phyloP scores from a whole-genome alignment of 116 monocot genomes.

The Phalaenopsis hybrid region DNA sequence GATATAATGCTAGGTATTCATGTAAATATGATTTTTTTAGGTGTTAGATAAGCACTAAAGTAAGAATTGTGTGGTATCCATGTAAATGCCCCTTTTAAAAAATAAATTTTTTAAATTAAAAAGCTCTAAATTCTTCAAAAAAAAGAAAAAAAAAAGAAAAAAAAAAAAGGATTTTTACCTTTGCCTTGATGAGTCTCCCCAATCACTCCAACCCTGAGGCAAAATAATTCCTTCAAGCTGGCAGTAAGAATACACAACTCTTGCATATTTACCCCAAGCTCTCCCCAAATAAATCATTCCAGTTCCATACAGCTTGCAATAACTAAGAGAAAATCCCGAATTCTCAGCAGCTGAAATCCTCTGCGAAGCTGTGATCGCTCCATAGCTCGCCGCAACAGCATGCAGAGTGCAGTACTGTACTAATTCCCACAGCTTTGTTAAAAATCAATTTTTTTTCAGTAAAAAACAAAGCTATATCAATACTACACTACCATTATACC shows the following conservation, averaged over 20 bases:
- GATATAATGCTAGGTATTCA: no score
- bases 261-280: conserved; percentile 90
- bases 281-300: conserved; percentile 74
- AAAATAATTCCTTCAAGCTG: conserved; percentile 46
- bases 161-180: conserved; percentile 23
- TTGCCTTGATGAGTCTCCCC: conserved; percentile 80
- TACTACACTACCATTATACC: conserved; percentile 15
- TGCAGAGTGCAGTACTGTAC: conserved; percentile 66
- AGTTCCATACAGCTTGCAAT: conserved; percentile 52
- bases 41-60: not conserved
- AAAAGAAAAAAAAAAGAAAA: no score
- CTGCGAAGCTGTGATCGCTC: conserved; percentile 87
- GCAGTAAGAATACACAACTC: conserved; percentile 65
- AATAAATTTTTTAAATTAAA: no score
- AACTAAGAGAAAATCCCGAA: conserved; percentile 70
- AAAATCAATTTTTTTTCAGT: not conserved
- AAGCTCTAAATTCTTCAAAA: not conserved
- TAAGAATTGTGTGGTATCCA: not conserved
- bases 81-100: no score
- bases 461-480: not conserved
- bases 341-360: conserved; percentile 55
- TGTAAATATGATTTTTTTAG: no score
- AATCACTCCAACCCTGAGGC: conserved; percentile 82
- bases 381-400: conserved; percentile 46
- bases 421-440: conserved; percentile 7